Base-by-base conservation (phyloP, 1,284 basidiomycete genomes). In the Heterobasidion annosum region DNA sequence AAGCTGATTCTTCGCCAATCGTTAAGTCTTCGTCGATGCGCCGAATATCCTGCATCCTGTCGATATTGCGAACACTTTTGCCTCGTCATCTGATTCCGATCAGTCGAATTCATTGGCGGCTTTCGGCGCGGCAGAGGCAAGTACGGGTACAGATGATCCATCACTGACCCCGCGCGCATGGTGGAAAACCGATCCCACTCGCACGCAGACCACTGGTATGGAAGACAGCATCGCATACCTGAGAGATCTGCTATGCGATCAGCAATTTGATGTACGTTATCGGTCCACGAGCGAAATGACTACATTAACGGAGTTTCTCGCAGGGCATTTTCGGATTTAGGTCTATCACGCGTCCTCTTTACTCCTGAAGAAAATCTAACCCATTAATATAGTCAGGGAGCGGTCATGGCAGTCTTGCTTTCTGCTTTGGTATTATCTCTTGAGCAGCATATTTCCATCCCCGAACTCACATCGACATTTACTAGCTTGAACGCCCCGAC, bases 291-390 rank as follows among this genome's bases (percentile, higher is more conserved):
- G 8, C 16, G 16, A 10, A 13, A 18, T 25, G 42, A 6, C n/a
- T 52, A 16, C 25, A 13, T 51, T 25, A 48, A 33, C 12, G 25
- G 18, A n/a, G 32, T 34, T 48, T 25, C 12, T 18, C 25, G 43
- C 56, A 93, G 87, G 92, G 91, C 34, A 77, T 94, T 15, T 82
- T 94, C 65, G 91, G 90, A 8, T 92, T 92, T 68, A 88, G 83
- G 83, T 82, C 35, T 53, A 61, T 44, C 42, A 53, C 37, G 53
- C 56, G 40, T 44, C 53, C 48, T 50, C 48, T 37, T 53, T 32
- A 35, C 47, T 8, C 45, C 19, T 49, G 18, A 16, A 47, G 45
- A 3, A 10, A 16, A 32, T 3, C 25, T 47, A 16, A 47, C 18
- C 13, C 34, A 4, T 48, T 12, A 34, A n/a, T 47, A 43, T 48